Base-by-base conservation (phyloP, 2,329 filamentous ascomycete species). In the Alternaria solani region DNA sequence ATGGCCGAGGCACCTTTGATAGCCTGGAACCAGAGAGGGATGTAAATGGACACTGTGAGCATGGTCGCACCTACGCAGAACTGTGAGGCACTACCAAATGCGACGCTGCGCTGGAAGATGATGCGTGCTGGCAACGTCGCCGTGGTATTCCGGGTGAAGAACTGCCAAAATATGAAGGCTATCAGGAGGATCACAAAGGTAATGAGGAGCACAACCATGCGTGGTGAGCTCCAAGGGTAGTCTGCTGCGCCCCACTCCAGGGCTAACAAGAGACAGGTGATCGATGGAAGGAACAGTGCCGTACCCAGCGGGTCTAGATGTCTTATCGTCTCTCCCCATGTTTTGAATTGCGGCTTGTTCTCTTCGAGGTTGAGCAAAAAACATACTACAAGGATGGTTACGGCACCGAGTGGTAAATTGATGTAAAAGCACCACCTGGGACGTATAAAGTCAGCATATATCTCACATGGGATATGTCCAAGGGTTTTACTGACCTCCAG, bases 391-490 rank as follows among this genome's bases (percentile, higher is more conserved):
- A 72, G 63, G 5, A 76, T 65, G 0, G 81, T 82, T 20, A 83
- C 59, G 4, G 71, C 80, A 20, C 82, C 82, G n/a, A 86, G 77
- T 0, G 84, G 84, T 1, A 87, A 71, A 56, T 87, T 86, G 70
- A 86, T 85, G 51, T 73, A 78, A 61, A 79, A 79, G 59, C 77
- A 84, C 80, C 81, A 83, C 43, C 81, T 49, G 8, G 5, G 0
- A 7, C 0, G 25, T 18, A 4, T 16, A 1, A 25, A 42, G 32
- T 49, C 5, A 49, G 32, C 7, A 26, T 49, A 2, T 7, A 0
- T 36, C 2, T 49, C 14, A 49, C 9, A 26, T 12, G 20, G 5
- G 32, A 38, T 18, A 36, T 11, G 20, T 49, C 23, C 3, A 1
- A 14, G 14, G 1, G 0, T 38, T 7, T 8, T 5, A 49, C 46